Evolutionary conservation across 2,329 filamentous ascomycete species (phyloP).

Genomic region (Dactylellina sp.): DNA sequence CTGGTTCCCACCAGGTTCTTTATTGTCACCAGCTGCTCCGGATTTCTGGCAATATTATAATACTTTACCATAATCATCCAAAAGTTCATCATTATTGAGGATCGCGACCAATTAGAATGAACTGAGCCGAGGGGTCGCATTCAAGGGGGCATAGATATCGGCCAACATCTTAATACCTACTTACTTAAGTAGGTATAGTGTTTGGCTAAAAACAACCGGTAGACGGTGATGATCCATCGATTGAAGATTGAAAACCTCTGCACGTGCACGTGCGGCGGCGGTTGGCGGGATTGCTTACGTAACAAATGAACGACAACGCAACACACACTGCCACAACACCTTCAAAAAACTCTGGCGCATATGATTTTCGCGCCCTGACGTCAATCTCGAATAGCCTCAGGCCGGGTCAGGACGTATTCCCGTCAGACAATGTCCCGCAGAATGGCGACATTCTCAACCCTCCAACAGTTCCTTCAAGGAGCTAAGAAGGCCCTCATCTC

Average conservation of each 20-base stretch:
- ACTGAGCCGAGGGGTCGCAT: neutral
- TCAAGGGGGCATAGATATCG: too few relatives aligned
- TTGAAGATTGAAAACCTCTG: too few relatives aligned
- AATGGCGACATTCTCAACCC: conserved; percentile 31
- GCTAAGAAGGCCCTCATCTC: conserved; percentile 17
- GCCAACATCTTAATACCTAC: too few relatives aligned
- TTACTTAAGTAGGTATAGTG: too few relatives aligned
- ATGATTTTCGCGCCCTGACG: neutral
- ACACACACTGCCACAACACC: conserved; percentile 14
- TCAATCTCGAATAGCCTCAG: neutral
- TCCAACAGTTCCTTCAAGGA: conserved; percentile 47
- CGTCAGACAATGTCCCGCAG: conserved; percentile 27
- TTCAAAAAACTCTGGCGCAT: conserved; percentile 4
- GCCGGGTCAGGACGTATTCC: neutral
- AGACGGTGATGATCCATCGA: neutral
- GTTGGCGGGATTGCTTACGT: conserved; percentile 16
- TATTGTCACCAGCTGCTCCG: neutral
- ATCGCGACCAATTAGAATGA: conserved; percentile 1
- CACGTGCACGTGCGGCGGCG: neutral
- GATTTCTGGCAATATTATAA: neutral
- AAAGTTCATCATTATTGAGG: neutral
- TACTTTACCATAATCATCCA: too few relatives aligned
- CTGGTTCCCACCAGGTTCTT: conserved; percentile 7
- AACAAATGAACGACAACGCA: conserved; percentile 45
- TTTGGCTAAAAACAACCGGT: too few relatives aligned